Evolutionary conservation across 257 asterid genomes (phyloP).

Genomic region (Paraleonurus japonicus): DNA sequence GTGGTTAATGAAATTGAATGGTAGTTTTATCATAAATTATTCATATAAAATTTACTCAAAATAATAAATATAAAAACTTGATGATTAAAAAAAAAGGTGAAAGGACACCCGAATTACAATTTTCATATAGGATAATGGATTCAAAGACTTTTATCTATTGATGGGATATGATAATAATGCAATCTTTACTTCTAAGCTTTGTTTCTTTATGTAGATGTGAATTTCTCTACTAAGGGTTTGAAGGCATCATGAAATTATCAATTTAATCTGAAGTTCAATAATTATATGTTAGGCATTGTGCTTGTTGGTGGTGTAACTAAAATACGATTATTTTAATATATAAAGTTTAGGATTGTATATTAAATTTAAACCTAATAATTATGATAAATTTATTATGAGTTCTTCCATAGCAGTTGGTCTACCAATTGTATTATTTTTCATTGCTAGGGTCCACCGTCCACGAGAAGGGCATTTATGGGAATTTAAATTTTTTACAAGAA

Average conservation of each 20-base stretch:
- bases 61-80: neutral
- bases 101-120: neutral
- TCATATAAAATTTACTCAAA: too few relatives aligned
- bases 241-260: conserved; percentile 12
- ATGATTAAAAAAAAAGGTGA: neutral
- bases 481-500: too few relatives aligned
- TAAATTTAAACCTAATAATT: neutral
- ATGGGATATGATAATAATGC: conserved; percentile 29
- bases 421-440: neutral
- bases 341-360: too few relatives aligned
- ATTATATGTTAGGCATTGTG: conserved; percentile 17
- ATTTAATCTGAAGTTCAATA: conserved; percentile 5
- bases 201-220: conserved; percentile 21
- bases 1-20: too few relatives aligned
- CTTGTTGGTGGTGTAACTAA: conserved; percentile 14
- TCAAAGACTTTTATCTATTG: conserved; percentile 8
- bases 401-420: neutral
- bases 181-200: conserved; percentile 38
- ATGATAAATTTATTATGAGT: neutral
- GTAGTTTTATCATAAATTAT: too few relatives aligned
- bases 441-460: neutral
- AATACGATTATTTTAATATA: too few relatives aligned
- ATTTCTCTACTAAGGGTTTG: conserved; percentile 18
- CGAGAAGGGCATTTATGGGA: too few relatives aligned
- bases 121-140: neutral